phyloP scores from a whole-genome alignment of 306 rosid species.

The Gynostemma pentaphyllum region DNA sequence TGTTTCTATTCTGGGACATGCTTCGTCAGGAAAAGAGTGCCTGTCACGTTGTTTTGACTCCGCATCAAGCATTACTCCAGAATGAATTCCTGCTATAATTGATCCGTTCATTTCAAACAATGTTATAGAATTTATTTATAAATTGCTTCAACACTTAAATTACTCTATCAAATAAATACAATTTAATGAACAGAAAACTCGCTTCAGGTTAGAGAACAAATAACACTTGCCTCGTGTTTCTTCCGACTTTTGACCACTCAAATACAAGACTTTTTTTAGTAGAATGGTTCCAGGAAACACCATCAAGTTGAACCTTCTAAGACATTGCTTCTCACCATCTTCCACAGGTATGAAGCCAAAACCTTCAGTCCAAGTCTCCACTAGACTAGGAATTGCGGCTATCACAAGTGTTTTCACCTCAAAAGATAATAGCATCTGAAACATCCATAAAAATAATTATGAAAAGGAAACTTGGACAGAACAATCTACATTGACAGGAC shows the following conservation, averaged over 20 bases:
- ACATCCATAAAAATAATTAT: conserved; percentile 1
- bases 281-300: conserved; percentile 88
- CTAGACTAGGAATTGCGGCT: conserved; percentile 85
- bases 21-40: not conserved
- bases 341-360: conserved; percentile 66
- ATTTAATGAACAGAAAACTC: not conserved
- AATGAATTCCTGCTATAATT: not conserved
- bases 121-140: not conserved
- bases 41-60: not conserved
- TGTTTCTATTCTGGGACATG: not conserved
- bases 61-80: not conserved
- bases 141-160: not conserved
- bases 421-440: conserved; percentile 62
- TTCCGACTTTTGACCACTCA: conserved; percentile 20
- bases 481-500: not conserved
- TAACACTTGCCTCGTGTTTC: conserved; percentile 20
- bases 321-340: conserved; percentile 45
- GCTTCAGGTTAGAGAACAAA: not conserved
- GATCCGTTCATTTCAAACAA: not conserved
- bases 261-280: conserved; percentile 52
- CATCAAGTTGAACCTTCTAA: conserved; percentile 69
- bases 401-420: conserved; percentile 82
- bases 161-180: not conserved
- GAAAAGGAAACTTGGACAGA: not conserved
- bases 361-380: conserved; percentile 83